phyloP scores from a whole-genome alignment of 352 stramenopile genomes.

The Globisporangium carolinianum region DNA sequence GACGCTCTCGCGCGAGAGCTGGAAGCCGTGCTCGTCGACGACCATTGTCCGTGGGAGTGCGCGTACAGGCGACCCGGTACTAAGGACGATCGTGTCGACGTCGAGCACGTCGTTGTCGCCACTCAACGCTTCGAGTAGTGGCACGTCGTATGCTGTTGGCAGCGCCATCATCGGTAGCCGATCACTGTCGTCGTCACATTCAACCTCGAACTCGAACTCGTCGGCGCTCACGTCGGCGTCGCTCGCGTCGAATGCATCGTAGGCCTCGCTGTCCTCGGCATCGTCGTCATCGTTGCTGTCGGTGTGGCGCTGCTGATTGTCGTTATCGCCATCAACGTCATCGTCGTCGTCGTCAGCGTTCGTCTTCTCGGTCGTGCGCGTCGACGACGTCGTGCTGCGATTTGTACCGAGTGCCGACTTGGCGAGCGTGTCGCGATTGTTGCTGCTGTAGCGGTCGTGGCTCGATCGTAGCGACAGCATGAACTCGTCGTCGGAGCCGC shows the following conservation, averaged over 20 bases:
- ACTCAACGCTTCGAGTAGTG: slow-evolving; percentile 31
- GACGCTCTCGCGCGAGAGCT: slow-evolving; percentile 41
- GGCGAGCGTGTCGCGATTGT: not conserved
- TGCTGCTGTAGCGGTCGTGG: slow-evolving; percentile 1
- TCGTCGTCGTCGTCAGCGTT: slow-evolving; percentile 10
- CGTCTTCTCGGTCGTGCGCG: slow-evolving; percentile 14
- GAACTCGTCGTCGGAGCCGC: slow-evolving; percentile 1
- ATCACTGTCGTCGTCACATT: slow-evolving; percentile 16
- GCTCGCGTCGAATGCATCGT: slow-evolving; percentile 2
- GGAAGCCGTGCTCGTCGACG: slow-evolving; percentile 63
- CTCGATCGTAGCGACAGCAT: not conserved
- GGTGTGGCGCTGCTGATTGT: slow-evolving; percentile 17
- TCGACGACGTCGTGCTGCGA: slow-evolving; percentile 12
- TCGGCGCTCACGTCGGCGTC: slow-evolving; percentile 1
- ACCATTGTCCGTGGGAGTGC: slow-evolving; percentile 48
- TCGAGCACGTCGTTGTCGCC: slow-evolving; percentile 48
- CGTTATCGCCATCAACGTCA: slow-evolving; percentile 7
- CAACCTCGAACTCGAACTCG: slow-evolving; percentile 8
- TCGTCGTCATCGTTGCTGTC: not conserved
- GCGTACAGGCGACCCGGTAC: slow-evolving; percentile 30
- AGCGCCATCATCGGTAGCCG: slow-evolving; percentile 26
- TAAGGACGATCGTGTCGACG: slow-evolving; percentile 44
- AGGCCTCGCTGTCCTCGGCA: not conserved
- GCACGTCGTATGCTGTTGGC: slow-evolving; percentile 28
- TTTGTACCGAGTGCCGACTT: not conserved